A percentile compares a stretch with the other conserved stretches of the same genome.
These are phyloP conservation scores for Aspergillus saccharolyticus DNA, from an alignment of 495 filamentous ascomycete genomes.

Conservation along the genomic window DNA sequence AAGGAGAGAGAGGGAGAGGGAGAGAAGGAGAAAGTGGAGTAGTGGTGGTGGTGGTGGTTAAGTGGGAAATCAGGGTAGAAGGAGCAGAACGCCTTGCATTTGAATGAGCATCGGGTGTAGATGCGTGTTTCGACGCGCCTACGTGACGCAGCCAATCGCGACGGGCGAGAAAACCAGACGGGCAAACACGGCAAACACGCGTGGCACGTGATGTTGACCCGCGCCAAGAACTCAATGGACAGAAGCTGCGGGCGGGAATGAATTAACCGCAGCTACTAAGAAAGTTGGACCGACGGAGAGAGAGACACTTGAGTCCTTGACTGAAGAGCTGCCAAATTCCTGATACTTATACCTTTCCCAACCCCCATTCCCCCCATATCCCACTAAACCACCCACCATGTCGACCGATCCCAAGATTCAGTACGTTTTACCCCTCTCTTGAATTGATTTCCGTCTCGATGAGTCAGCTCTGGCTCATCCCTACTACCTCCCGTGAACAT, in stretches of 20 bases:
- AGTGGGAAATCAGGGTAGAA: conserved; percentile 22
- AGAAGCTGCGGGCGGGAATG: background rate
- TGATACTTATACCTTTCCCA: background rate
- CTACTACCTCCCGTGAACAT: background rate
- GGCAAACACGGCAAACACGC: conserved; percentile 18
- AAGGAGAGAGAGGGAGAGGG: conserved; percentile 14
- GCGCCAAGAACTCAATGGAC: conserved; percentile 12
- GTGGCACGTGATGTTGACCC: conserved; percentile 18
- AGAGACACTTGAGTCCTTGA: background rate
- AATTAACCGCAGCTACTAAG: background rate
- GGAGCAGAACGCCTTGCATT: conserved; percentile 37
- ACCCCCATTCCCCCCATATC: conserved; percentile 1
- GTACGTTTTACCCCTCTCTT: conserved; percentile 35
- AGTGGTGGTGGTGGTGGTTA: no score
- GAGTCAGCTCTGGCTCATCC: conserved; percentile 21
- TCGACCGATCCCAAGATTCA: conserved; percentile 68
- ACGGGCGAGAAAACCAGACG: conserved; percentile 10
- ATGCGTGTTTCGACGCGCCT: conserved; percentile 38
- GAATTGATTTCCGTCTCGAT: conserved; percentile 15
- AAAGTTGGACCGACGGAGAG: background rate
- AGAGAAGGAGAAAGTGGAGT: conserved; percentile 23
- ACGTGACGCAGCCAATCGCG: conserved; percentile 47
- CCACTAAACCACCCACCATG: conserved; percentile 51
- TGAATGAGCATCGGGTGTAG: conserved; percentile 9
- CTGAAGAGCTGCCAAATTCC: background rate